Evolutionary conservation across 805 yeast genomes (phyloP), one percentile per base, ranked within the genome.

Genomic region (Kregervanrija fluxuum): DNA sequence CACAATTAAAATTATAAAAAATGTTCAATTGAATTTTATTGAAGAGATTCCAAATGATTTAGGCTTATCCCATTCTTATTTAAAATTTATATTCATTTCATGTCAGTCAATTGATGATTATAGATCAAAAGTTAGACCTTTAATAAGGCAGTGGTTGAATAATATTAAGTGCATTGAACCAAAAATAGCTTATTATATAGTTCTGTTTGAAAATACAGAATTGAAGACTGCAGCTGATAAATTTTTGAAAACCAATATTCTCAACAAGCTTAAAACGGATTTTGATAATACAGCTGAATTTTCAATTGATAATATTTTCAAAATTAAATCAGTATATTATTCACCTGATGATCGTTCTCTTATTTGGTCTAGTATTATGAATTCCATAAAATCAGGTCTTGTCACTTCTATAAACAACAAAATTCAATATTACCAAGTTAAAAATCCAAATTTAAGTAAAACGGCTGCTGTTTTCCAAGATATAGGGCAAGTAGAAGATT

Each of bases 81-180:
- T 85, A 38, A 73, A 82, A 50, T 56, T 89, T 15, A 80, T 91
- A 68, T 75, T 90, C 45, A 71, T 91, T 8, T 74, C 74, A 44
- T 76, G 82, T 48, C 79, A 77, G 5, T 77, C 75, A 37, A 60
- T 83, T 14, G 98, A 91, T 12, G 77, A 77, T 1, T 91, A 91
- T 61, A 70, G 95, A 48, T 62, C 83, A 0, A 85, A 82, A 54
- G 88, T 85, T 1, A 74, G 99, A 35, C 95, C 95, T 1, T 67
- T 88, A 51, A 77, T 90, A 16, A 74, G 72, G 40, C 93, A 84
- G 52, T 93, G 99, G 98, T 67, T 85, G 22, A 68, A 73, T 43
- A 53, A 69, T 37, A 53, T 68, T 50, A 53, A 67, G 47, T 45
- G 65, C 57, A 41, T 75, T 44, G 71, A 75, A 2, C 74, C 82